Evolutionary conservation across 345 rosid genomes (phyloP), one percentile per base, ranked within the genome.

Genomic region (Zanthoxylum bungeanum): DNA sequence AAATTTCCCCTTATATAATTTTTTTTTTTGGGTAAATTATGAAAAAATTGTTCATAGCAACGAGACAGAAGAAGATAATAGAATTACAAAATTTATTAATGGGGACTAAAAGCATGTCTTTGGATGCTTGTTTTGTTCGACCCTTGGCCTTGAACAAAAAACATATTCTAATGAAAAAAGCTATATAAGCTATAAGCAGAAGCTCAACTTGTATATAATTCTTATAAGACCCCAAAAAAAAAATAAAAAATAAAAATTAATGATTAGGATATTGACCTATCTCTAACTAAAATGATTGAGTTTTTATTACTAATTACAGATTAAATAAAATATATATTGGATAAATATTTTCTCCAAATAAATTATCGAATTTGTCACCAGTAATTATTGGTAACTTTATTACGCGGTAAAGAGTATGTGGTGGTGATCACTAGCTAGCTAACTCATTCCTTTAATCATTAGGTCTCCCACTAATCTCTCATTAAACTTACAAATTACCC

Each of bases 381-480:
- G n/a, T n/a, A 27, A 66, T 64, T 64, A 69, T 69, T 55, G 25
- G 28, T 7, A 12, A 70, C 75, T 34, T 71, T 61, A 59, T 62
- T 57, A 14, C 58, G 58, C 69, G 57, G 49, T 60, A 60, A 60
- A 37, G 27, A 30, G 44, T 0, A 8, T 57, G n/a, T 7, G 36
- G 11, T 14, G n/a, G n/a, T n/a, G n/a, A n/a, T n/a, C n/a, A n/a
- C n/a, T n/a, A 27, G 44, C 51, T 25, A 0, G 31, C 31, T 33
- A 25, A 60, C 73, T 60, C 14, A 66, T 53, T 53, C n/a, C 12
- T 67, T 57, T 31, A 68, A 75, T 75, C 72, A 79, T 75, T 68
- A 25, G 28, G 49, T 47, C 37, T 75, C 33, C 79, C 76, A 49
- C 77, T 70, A 72, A 72, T 71, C 72, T 40, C 64, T 42, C 67